Base-by-base conservation (phyloP, 352 stramenopile species). In the Phytophthora megakarya region DNA sequence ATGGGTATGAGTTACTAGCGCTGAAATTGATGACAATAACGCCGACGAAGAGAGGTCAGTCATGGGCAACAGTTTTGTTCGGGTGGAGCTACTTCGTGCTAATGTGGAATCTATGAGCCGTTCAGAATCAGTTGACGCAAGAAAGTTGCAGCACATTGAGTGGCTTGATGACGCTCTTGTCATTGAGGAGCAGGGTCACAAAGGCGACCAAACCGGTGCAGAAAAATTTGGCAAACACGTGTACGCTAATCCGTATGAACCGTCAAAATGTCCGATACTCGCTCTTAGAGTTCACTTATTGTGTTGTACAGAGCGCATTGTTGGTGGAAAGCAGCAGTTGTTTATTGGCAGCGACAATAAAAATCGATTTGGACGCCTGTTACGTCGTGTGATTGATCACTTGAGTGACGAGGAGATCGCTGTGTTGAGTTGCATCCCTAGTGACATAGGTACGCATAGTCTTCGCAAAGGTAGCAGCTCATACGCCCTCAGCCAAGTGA, bases 61-160 rank as follows among this genome's bases (percentile, higher is more conserved):
- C 39, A 9, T 57, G 33, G 35, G 0, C 21, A 1, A 48, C 37
- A 5, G 37, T 47, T 4, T n/a, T 47, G 15, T 57, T 57, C 16
- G 35, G 37, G 3, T 57, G 49, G 35, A 38, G 49, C 8, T 47
- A 25, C 25, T 47, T 57, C 13, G 22, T 57, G 5, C 16, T 47
- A 16, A 25, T 47, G 49, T 48, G 49, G 49, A 57, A 57, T 47
- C 16, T 57, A 57, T 57, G 33, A 47, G 49, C 26, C 19, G 49
- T 3, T 37, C 35, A 15, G 49, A 57, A 19, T 57, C 35, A 10
- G 23, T 57, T 7, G 49, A 57, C 11, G 25, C 49, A 18, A 57
- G 38, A 6, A 50, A 46, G 19, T 30, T 37, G 48, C 15, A 23
- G 16, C n/a, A 38, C 11, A 22, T 45, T 45, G 23, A 38, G 38